Percentiles rank a stretch among this genome's conserved stretches.
phyloP scores from a whole-genome alignment of 495 filamentous ascomycete species.

The Trichoderma erinaceum region DNA sequence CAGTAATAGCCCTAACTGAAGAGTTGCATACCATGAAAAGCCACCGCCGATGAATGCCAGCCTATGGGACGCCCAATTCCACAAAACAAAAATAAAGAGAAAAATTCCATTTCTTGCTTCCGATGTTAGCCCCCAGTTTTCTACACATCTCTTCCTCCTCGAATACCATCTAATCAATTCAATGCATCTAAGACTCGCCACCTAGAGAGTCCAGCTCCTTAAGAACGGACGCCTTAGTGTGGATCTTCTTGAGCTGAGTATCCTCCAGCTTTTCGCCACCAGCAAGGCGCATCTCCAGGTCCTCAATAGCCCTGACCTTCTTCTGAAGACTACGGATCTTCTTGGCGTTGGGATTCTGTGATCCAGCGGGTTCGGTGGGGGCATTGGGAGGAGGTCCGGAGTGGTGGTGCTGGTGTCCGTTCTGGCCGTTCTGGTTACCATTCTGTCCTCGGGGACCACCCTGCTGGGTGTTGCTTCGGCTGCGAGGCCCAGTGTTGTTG shows the following conservation, averaged over 20 bases:
- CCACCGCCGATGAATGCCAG: background rate
- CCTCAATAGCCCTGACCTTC: conserved; percentile 95
- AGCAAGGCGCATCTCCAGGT: conserved; percentile 91
- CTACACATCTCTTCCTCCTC: background rate
- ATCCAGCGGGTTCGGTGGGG: conserved; percentile 28
- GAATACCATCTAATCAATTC: background rate
- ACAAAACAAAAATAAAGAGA: background rate
- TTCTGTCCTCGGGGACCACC: conserved; percentile 28
- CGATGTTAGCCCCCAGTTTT: background rate
- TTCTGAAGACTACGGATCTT: conserved; percentile 87
- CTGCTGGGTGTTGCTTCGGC: conserved; percentile 24
- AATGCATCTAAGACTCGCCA: conserved; percentile 23
- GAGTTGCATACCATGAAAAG: background rate
- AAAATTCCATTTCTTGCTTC: background rate
- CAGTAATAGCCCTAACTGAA: background rate
- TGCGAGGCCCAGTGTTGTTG: conserved; percentile 32
- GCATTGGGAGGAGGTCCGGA: conserved; percentile 8
- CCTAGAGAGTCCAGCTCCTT: conserved; percentile 63
- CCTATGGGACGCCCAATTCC: background rate
- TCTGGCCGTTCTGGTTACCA: conserved; percentile 15
- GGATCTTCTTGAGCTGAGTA: conserved; percentile 97
- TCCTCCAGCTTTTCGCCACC: conserved; percentile 94
- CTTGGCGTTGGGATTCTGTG: conserved; percentile 58
- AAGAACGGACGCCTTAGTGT: conserved; percentile 73
- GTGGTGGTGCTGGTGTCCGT: conserved; percentile 23